phyloP scores from a whole-genome alignment of 331 rosid species.

The Stylosanthes scabra region DNA sequence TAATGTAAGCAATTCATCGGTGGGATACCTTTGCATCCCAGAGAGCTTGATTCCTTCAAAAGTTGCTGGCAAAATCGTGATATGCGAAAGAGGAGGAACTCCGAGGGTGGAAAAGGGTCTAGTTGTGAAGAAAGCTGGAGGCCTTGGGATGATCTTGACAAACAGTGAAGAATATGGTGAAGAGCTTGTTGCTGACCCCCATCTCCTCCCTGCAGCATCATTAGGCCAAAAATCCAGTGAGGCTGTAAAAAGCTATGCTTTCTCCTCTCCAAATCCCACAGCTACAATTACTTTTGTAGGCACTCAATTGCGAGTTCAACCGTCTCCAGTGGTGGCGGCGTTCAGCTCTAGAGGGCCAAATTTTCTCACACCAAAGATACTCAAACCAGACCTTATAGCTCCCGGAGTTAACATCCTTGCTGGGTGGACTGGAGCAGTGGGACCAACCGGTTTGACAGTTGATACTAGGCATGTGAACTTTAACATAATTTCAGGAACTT shows the following conservation, averaged over 20 bases:
- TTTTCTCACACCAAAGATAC: slow-evolving; percentile 63
- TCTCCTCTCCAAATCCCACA: slow-evolving; percentile 54
- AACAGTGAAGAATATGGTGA: slow-evolving; percentile 71
- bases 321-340: slow-evolving; percentile 89
- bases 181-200: slow-evolving; percentile 81
- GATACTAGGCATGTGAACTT: slow-evolving; percentile 66
- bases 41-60: slow-evolving; percentile 52
- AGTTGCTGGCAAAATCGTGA: slow-evolving; percentile 73
- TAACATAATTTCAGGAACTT: slow-evolving; percentile 88
- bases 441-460: slow-evolving; percentile 65
- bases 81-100: slow-evolving; percentile 85
- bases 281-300: slow-evolving; percentile 57
- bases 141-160: slow-evolving; percentile 78
- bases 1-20: slow-evolving; percentile 52
- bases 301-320: slow-evolving; percentile 67
- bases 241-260: slow-evolving; percentile 56
- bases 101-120: slow-evolving; percentile 69
- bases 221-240: slow-evolving; percentile 69
- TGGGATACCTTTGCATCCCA: slow-evolving; percentile 54
- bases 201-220: slow-evolving; percentile 65
- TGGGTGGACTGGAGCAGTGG: slow-evolving; percentile 79
- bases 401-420: slow-evolving; percentile 94
- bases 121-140: slow-evolving; percentile 79
- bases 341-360: slow-evolving; percentile 98
- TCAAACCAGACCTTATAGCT: slow-evolving; percentile 91